These are phyloP conservation scores for Discostella stelligeroides DNA, from an alignment of 108 stramenopile species.

Conservation along the genomic window DNA sequence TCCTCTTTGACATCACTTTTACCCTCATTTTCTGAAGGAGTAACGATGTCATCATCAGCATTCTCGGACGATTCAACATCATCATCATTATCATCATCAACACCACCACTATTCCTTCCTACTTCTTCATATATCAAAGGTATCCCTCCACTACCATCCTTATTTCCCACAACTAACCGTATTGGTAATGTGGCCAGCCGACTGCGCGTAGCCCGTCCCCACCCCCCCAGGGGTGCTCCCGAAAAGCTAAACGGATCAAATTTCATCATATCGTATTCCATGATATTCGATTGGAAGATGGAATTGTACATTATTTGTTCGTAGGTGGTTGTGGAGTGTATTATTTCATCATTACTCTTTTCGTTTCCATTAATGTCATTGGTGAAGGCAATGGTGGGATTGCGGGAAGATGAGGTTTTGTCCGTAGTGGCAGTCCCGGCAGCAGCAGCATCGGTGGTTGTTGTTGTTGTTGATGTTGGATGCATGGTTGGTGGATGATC, in stretches of 20 bases:
- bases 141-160: not conserved
- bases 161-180: slow-evolving; percentile 40
- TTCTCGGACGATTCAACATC: not conserved
- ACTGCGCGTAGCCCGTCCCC: slow-evolving; percentile 70
- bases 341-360: too few relatives aligned
- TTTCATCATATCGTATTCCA: slow-evolving; percentile 36
- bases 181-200: slow-evolving; percentile 73
- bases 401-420: too few relatives aligned
- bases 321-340: not conserved
- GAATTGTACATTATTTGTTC: not conserved
- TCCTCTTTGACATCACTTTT: not conserved
- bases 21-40: not conserved
- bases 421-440: too few relatives aligned
- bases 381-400: too few relatives aligned
- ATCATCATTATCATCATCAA: slow-evolving; percentile 1
- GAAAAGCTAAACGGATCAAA: slow-evolving; percentile 56
- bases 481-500: too few relatives aligned
- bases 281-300: slow-evolving; percentile 30
- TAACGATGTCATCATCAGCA: not conserved
- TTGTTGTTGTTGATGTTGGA: too few relatives aligned
- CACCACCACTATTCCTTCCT: slow-evolving; percentile 1
- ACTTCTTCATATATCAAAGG: not conserved
- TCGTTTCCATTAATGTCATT: too few relatives aligned
- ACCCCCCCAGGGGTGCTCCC: slow-evolving; percentile 84
- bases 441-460: too few relatives aligned